Evolutionary conservation across 2,329 filamentous ascomycete genomes (phyloP), one percentile per base, ranked within the genome.

Genomic region (Cryphonectria carpinicola): DNA sequence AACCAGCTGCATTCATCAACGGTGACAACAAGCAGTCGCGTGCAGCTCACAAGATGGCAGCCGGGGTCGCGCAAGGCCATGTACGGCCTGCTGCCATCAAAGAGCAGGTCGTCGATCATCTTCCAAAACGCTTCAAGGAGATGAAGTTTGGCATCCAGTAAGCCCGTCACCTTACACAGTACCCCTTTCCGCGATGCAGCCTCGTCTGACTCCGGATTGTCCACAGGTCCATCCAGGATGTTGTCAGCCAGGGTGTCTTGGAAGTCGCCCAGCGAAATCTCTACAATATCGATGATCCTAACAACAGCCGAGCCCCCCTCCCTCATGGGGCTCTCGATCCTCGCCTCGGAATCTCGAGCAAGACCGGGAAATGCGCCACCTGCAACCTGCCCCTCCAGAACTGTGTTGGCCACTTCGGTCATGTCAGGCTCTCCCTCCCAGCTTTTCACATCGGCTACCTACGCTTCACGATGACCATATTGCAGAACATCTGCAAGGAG

Each of bases 361-460:
- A 98, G 82, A 87, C 84, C 4, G 92, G 89, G 35, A 87, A 84
- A 71, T 99, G 96, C 80, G 84, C 89, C 60, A 98, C 96, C 19
- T 99, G 96, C 79, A 89, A 93, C 64, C 89, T 95, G 78, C 87
- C 90, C 22, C 85, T 98, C 41, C 89, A 94, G 76, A 90, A 92
- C 74, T 99, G 96, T 81, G 96, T 94, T 76, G 96, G 96, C 17
- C 96, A 99, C 81, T 99, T 98, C 78, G 96, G 96, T 63, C 92
- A 98, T 81, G 92, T 99, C 76, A 90, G 93, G 77, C 88, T 99
- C 19, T 93, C 95, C 1, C 85, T 99, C 66, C 96, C 96, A 4
- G 94, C 92, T 60, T 98, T 98, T 78, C 96, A 99, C 79, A 94
- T 98, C 74, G 96, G 96, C 52, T 99, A 98, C 79, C 88, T 99